These are phyloP conservation scores for Boletus subparvulus DNA, from an alignment of 768 basidiomycete species.

Conservation along the genomic window DNA sequence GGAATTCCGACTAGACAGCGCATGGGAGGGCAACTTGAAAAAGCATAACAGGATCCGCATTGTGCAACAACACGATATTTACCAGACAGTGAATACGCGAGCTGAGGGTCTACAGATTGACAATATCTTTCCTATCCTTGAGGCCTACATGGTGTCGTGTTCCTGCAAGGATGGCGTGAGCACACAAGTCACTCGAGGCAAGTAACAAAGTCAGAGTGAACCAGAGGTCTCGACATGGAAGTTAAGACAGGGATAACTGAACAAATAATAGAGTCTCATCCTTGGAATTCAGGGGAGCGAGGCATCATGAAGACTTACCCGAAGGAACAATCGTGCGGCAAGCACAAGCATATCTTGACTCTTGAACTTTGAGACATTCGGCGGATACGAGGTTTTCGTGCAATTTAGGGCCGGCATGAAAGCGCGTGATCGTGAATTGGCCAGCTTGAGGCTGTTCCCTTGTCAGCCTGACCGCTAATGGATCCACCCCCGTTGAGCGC, in stretches of 20 bases:
- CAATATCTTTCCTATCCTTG: not conserved
- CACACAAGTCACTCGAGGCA: too few species aligned
- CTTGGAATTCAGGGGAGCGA: not conserved
- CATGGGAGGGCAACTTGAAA: not conserved
- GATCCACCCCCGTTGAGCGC: too few species aligned
- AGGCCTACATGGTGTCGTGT: too few species aligned
- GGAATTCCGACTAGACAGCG: not conserved
- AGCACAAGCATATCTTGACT: too few species aligned
- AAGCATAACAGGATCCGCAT: not conserved
- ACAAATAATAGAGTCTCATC: slow-evolving; percentile 20
- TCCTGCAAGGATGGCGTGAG: not conserved
- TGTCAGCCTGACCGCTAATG: too few species aligned
- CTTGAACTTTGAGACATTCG: too few species aligned
- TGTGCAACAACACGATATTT: not conserved
- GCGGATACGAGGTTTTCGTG: too few species aligned
- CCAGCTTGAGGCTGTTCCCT: too few species aligned
- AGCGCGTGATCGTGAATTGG: too few species aligned
- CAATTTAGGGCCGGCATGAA: too few species aligned
- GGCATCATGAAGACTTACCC: not conserved
- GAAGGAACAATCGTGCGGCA: not conserved
- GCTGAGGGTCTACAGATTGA: not conserved
- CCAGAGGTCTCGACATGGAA: slow-evolving; percentile 19
- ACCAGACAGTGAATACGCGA: not conserved
- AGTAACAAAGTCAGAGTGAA: not conserved
- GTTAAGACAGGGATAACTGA: slow-evolving; percentile 36